A percentile compares a stretch with the other conserved stretches of the same genome.
Conservation (phyloP, 441 rosid genomes). For the Metrosideros polymorpha region DNA sequence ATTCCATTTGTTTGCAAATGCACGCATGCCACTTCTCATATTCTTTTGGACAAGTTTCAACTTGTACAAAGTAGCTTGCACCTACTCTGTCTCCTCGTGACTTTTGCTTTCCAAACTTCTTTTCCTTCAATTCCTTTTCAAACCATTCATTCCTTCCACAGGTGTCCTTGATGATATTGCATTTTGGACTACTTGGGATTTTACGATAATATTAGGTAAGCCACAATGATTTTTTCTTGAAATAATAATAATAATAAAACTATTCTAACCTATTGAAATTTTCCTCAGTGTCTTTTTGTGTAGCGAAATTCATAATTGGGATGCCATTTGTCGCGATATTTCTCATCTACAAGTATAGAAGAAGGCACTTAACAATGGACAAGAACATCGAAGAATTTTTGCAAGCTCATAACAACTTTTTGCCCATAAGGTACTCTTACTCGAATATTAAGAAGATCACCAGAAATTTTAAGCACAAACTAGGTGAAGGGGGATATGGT, state of each 20-base stretch:
- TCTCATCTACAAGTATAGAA: not conserved
- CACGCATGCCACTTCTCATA: not conserved
- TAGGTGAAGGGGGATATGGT: not conserved
- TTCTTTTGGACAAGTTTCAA: not conserved
- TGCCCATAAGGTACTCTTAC: not conserved
- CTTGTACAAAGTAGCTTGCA: not conserved
- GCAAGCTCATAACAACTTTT: not conserved
- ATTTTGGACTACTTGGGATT: not conserved
- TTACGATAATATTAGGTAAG: not conserved
- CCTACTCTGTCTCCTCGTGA: fast-evolving
- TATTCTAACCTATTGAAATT: no score
- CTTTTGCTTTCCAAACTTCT: not conserved
- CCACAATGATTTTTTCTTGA: not conserved
- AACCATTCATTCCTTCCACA: not conserved
- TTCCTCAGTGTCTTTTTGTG: not conserved
- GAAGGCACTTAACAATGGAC: not conserved
- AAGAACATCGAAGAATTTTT: not conserved
- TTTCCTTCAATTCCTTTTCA: not conserved
- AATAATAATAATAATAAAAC: not conserved
- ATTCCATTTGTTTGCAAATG: not conserved
- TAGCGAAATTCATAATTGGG: not conserved
- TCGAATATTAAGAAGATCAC: not conserved
- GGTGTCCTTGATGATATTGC: not conserved
- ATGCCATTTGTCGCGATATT: fast-evolving
- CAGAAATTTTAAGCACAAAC: not conserved